A percentile compares a stretch with the other conserved stretches of the same genome.
These are phyloP conservation scores for Nitzschia inconspicua DNA, from an alignment of 108 stramenopile genomes.

Conservation along the genomic window DNA sequence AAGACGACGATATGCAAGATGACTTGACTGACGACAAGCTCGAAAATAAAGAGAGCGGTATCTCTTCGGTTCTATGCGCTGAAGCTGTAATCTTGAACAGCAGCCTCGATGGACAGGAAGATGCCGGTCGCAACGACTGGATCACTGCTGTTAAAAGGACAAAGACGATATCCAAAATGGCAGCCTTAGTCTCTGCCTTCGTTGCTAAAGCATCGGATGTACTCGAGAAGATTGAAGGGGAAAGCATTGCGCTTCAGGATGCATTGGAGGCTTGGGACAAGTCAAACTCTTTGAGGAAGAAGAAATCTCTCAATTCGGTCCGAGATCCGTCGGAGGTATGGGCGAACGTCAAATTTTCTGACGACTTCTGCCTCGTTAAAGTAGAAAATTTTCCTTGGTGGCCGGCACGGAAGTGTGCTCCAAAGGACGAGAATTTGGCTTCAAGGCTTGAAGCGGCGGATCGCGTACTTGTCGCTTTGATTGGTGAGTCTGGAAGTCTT, in stretches of 20 bases:
- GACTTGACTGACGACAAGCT: conserved; percentile 23
- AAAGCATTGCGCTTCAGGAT: conserved; percentile 40
- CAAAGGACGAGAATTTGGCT: conserved; percentile 46
- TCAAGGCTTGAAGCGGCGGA: conserved; percentile 36
- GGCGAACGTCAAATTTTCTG: conserved; percentile 59
- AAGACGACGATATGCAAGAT: conserved; percentile 35
- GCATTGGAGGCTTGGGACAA: conserved; percentile 46
- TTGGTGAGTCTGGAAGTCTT: conserved; percentile 63
- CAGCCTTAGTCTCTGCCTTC: conserved; percentile 53
- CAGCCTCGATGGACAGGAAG: conserved; percentile 66
- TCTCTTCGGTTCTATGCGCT: conserved; percentile 54
- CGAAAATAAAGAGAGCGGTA: conserved; percentile 11
- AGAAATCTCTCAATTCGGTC: conserved; percentile 11
- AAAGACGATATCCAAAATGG: conserved; percentile 69
- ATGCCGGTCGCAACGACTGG: conserved; percentile 73
- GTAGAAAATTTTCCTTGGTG: conserved; percentile 76
- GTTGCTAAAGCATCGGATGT: conserved; percentile 35
- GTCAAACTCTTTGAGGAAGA: conserved; percentile 14
- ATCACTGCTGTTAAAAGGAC: conserved; percentile 61
- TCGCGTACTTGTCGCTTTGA: conserved; percentile 57
- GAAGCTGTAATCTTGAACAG: conserved; percentile 70
- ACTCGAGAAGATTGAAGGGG: conserved; percentile 55
- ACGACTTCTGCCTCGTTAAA: conserved; percentile 71
- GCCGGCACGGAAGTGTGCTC: conserved; percentile 70
- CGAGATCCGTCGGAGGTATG: conserved; percentile 60